Conservation (phyloP, 768 basidiomycete species). For the Podaxis rugospora region DNA sequence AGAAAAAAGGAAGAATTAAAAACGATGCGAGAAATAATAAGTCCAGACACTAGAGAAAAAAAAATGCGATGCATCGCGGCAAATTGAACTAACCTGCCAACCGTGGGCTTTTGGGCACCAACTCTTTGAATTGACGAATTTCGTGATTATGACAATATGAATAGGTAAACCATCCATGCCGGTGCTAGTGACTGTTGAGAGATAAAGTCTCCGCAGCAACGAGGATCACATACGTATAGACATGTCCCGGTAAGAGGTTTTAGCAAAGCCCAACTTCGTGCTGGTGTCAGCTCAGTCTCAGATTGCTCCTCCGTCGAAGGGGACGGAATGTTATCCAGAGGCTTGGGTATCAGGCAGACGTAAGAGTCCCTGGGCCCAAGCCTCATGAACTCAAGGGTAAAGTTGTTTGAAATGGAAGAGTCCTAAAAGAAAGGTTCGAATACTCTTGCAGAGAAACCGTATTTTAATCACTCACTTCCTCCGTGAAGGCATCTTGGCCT, state of each 20-base stretch:
- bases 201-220: slow-evolving; percentile 20
- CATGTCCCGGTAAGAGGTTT: slow-evolving; percentile 77
- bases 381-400: slow-evolving; percentile 70
- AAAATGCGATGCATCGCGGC: slow-evolving; percentile 6
- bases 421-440: neutral
- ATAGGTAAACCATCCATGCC: slow-evolving; percentile 96
- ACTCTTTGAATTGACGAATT: slow-evolving; percentile 94
- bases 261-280: slow-evolving; percentile 78
- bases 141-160: slow-evolving; percentile 93
- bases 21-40: slow-evolving; percentile 10
- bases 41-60: slow-evolving; percentile 9
- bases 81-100: slow-evolving; percentile 48
- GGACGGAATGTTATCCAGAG: slow-evolving; percentile 41
- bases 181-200: slow-evolving; percentile 50
- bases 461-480: slow-evolving; percentile 25
- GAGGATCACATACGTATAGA: slow-evolving; percentile 65
- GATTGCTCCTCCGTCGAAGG: slow-evolving; percentile 43
- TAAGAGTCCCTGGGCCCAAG: slow-evolving; percentile 67
- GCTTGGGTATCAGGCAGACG: slow-evolving; percentile 74
- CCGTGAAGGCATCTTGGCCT: slow-evolving; percentile 22
- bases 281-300: slow-evolving; percentile 59
- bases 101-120: slow-evolving; percentile 58
- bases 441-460: neutral
- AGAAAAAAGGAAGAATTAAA: slow-evolving; percentile 17
- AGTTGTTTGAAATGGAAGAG: slow-evolving; percentile 22